These are phyloP conservation scores for Poteriospumella lacustris DNA, from an alignment of 108 stramenopile genomes.

Conservation along the genomic window DNA sequence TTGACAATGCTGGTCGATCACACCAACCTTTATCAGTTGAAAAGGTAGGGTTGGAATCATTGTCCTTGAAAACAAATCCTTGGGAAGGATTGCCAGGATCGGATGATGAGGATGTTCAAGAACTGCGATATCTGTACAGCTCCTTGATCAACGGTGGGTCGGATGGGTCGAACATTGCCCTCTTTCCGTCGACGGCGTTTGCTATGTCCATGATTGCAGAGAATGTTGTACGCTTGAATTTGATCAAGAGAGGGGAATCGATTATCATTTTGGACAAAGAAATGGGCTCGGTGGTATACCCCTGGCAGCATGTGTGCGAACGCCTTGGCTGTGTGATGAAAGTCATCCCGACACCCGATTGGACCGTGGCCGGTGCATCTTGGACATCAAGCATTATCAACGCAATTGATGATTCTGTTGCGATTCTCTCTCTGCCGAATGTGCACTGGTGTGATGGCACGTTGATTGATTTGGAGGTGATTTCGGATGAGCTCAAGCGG, in stretches of 20 bases:
- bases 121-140: neutral
- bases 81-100: conserved; percentile 13
- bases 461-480: conserved; percentile 9
- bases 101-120: neutral
- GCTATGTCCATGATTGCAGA: neutral
- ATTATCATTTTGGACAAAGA: neutral
- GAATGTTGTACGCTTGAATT: neutral
- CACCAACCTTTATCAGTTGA: neutral
- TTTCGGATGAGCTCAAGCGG: neutral
- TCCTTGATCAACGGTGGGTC: neutral
- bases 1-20: neutral
- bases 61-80: neutral
- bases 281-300: conserved; percentile 5
- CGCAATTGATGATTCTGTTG: neutral
- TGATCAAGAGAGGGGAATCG: neutral
- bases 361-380: neutral
- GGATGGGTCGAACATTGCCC: neutral
- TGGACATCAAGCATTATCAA: neutral
- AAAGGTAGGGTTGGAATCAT: neutral
- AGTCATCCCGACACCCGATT: neutral
- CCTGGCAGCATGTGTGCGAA: conserved; percentile 1
- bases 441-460: conserved; percentile 18
- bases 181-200: conserved; percentile 1
- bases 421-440: neutral
- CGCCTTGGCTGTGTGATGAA: neutral